Evolutionary conservation across 257 asterid genomes (phyloP), one percentile per base, ranked within the genome.

Genomic region (Salvia hispanica): DNA sequence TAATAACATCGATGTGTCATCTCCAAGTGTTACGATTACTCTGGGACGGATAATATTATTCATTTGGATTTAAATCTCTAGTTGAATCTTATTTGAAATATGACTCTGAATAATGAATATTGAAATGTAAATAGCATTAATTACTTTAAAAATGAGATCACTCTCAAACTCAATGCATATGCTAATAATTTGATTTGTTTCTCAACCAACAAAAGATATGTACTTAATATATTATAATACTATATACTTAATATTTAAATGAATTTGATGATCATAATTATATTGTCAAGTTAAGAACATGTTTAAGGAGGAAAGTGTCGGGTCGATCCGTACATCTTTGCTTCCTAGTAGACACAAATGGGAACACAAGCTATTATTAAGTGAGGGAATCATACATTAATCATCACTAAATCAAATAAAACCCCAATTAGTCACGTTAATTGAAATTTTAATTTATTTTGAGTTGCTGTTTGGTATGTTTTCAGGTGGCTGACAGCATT

Each of bases 241-340:
- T 2, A 15, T 31, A 15, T 28, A 55, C 1, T 48, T 14, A 40
- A 2, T 40, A 40, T 40, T 40, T 40, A 40, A 40, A 40, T 40
- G 45, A 40, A 40, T 40, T 40, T 40, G 3, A 7, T 40, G 34
- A 21, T 12, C 34, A 42, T 43, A 68, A 56, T 69, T n/a, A n/a
- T n/a, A n/a, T n/a, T 21, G 13, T 40, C 3, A 3, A 64, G 13
- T 12, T 64, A 73, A 45, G 73, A 74, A 74, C 74, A 62, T 69
- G 79, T 46, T 53, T 14, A 46, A 54, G 67, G 18, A 55, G 73
- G 56, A 62, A 9, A 14, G 60, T 68, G 75, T 55, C 74, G 71
- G 79, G 79, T 69, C 72, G 63, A 47, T 69, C 75, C 75, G 79
- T 69, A 75, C 79, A 56, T 6, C 68, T 28, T 52, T 62, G 79